Base-by-base conservation (phyloP, 345 rosid species). In the Populus simonii region DNA sequence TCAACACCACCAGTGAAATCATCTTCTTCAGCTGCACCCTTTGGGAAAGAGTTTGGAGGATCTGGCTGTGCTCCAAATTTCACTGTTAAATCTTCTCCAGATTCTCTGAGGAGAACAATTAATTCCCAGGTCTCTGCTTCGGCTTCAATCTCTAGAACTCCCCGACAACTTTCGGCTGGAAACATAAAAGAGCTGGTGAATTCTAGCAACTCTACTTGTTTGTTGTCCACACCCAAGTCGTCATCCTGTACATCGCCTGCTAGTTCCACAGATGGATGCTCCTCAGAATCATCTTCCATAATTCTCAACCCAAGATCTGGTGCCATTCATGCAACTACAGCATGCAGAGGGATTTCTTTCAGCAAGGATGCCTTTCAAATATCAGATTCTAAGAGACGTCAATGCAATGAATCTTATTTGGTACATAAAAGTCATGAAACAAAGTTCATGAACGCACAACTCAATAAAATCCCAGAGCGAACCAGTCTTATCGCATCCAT, bases 201-300 rank as follows among this genome's bases (percentile, higher is more conserved):
- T 70, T 82, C 84, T 47, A 66, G 71, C 36, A 81, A 71, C 71
- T 67, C 76, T 25, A 49, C 49, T 31, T 35, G 38, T 38, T 74
- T 75, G 3, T 43, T 63, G 66, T 69, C 84, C 57, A 78, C 75
- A 10, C 74, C 80, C 7, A 76, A 81, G n/a, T 81, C 67, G 7
- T 65, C 84, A 2, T 53, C 76, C 31, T 55, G 49, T 69, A 12
- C 69, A 6, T 80, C 85, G 71, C 87, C 81, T 36, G 45, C 76
- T 39, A 79, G 70, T 66, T 82, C 81, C 49, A 20, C 68, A 10
- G 68, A 71, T 67, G 76, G 61, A 43, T 80, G 75, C 75, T 82
- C 84, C 71, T 71, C 83, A 9, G 80, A 70, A 29, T 76, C 83
- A 62, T 39, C 76, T 29, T 25, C 66, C 39, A 39, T 70, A 55